phyloP scores from a whole-genome alignment of 169 alveolate species.

The Blepharisma undulans region DNA sequence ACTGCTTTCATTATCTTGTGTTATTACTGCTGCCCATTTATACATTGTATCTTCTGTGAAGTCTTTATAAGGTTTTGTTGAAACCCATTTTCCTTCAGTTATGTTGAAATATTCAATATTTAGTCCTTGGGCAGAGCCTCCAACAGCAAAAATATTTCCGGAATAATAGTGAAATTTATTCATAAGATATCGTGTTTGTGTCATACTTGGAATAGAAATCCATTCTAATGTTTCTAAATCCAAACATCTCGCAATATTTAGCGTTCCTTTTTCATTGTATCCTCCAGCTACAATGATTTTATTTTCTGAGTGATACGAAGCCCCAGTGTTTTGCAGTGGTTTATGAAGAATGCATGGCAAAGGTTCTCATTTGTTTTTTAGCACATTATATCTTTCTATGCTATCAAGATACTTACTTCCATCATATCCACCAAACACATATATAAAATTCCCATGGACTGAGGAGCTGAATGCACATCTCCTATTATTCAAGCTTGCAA shows the following conservation, averaged over 20 bases:
- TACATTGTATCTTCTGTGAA: conserved; percentile 47
- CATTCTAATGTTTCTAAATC: conserved; percentile 67
- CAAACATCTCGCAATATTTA: conserved; percentile 53
- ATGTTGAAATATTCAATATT: conserved; percentile 38
- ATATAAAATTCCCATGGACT: conserved; percentile 55
- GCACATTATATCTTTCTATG: conserved; percentile 58
- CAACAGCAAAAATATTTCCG: conserved; percentile 69
- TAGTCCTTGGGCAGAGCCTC: conserved; percentile 53
- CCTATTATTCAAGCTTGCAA: conserved; percentile 58
- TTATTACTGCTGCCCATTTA: conserved; percentile 43
- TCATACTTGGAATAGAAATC: conserved; percentile 61
- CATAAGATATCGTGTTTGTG: conserved; percentile 64
- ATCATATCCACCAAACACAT: conserved; percentile 73
- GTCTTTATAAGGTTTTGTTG: conserved; percentile 24
- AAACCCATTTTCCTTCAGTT: conserved; percentile 29
- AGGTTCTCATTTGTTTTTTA: conserved; percentile 49
- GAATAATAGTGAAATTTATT: conserved; percentile 60
- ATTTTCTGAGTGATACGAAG: conserved; percentile 53
- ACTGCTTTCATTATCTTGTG: conserved; percentile 5
- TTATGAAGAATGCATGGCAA: conserved; percentile 47
- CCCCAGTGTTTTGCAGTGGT: conserved; percentile 66
- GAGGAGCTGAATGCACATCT: conserved; percentile 71
- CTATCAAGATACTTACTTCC: conserved; percentile 65
- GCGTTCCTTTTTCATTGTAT: conserved; percentile 67
- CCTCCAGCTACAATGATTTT: conserved; percentile 72